phyloP scores from a whole-genome alignment of 2,329 filamentous ascomycete genomes.

The Alternaria solani region DNA sequence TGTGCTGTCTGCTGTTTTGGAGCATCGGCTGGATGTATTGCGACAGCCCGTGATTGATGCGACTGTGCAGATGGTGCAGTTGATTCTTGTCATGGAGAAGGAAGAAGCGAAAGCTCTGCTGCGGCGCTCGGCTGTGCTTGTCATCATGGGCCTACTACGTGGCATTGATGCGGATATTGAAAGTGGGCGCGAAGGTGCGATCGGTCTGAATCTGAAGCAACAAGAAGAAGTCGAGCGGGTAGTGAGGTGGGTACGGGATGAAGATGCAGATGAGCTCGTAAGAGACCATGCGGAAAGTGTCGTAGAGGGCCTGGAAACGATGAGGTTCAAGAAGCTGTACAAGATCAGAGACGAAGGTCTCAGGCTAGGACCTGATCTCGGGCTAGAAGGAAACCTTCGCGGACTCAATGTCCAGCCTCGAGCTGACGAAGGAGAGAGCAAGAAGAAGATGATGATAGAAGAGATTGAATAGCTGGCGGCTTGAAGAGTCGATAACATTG shows the following conservation, averaged over 20 bases:
- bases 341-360: conserved; percentile 44
- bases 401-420: conserved; percentile 56
- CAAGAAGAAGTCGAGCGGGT: conserved; percentile 69
- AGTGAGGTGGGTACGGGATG: conserved; percentile 68
- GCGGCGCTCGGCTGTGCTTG: conserved; percentile 70
- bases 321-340: conserved; percentile 64
- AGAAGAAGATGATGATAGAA: conserved; percentile 61
- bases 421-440: conserved; percentile 1
- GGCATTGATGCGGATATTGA: conserved; percentile 64
- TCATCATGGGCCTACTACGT: conserved; percentile 68
- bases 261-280: conserved; percentile 74
- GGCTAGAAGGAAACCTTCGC: conserved; percentile 51
- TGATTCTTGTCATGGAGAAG: conserved; percentile 69
- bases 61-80: conserved; percentile 69
- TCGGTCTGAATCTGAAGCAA: conserved; percentile 64
- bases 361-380: conserved; percentile 33
- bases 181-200: conserved; percentile 47
- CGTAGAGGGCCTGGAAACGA: conserved; percentile 71
- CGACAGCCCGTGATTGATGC: conserved; percentile 52
- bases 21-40: conserved; percentile 59
- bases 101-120: conserved; percentile 69
- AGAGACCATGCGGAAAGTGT: conserved; percentile 71
- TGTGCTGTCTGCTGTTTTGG: conserved; percentile 67
- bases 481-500: conserved; percentile 7
- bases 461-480: conserved; percentile 63